Base-by-base conservation (phyloP, 1,284 basidiomycete genomes). In the Apiotrichum akiyoshidainum region DNA sequence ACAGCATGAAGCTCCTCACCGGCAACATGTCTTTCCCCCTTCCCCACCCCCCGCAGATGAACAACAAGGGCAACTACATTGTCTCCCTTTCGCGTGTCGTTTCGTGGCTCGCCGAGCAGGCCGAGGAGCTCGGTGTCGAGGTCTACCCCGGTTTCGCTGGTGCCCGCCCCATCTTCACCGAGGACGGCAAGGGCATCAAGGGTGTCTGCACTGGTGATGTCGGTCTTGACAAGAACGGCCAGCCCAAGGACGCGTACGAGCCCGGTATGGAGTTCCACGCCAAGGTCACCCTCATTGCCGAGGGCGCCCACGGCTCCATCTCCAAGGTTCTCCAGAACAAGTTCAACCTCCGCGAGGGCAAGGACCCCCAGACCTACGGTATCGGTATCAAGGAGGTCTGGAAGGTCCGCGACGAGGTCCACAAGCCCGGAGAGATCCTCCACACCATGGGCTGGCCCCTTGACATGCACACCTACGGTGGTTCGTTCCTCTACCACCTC, bases 381-480 rank as follows among this genome's bases (percentile, higher is more conserved):
- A 86, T 99, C 58, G 95, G 96, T 11, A 81, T 99, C 68, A 99
- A 99, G 81, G 95, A 99, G 78, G 93, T 99, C 5, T 99, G 95
- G 96, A 85, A 89, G 52, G 87, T 99, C 17, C 86, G 86, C 62
- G 84, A 86, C 22, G 83, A 84, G 63, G 85, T 88, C 66, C 85
- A 96, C 77, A 76, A 85, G 58, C 85, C 92, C 0, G 95, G 96
- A 19, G 85, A 91, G 69, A 87, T 97, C 19, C 84, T 93, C 11
- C 95, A 99, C 78, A 93, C 92, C 4, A 82, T 99, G 68, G 95
- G 96, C 12, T 98, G 90, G 90, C 95, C 96, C 0, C 79, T 98
- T 57, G 85, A 89, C 71, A 84, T 81, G 65, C 79, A 86, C 58
- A 95, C 92, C 0, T 99, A 99, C 74, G 95, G 94, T 7, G 95